Conservation (phyloP, 371 early-diverging fungal species). For the Mortierella sp. region DNA sequence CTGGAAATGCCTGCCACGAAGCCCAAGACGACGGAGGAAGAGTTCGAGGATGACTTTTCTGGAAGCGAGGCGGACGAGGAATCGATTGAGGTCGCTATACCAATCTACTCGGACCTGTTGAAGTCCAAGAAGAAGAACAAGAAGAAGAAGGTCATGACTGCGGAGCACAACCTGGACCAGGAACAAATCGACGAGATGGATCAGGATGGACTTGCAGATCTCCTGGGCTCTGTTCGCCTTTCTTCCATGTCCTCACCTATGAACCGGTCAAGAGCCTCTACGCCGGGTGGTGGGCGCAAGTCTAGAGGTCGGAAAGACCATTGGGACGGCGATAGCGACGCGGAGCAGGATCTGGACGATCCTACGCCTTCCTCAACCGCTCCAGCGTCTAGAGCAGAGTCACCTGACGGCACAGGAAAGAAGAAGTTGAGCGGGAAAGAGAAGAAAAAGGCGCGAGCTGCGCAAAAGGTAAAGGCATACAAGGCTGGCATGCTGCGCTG, state of each 20-base stretch:
- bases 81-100: constrained; percentile 22
- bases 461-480: constrained; percentile 40
- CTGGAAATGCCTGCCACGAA: constrained; percentile 18
- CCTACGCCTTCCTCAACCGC: constrained; percentile 38
- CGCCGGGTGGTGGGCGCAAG: constrained; percentile 25
- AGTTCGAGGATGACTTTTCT: constrained; percentile 6
- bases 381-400: constrained; percentile 61
- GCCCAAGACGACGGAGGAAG: constrained; percentile 39
- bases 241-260: constrained; percentile 26
- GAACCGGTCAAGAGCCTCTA: constrained; percentile 38
- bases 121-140: constrained; percentile 61
- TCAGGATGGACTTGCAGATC: constrained; percentile 46
- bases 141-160: constrained; percentile 59
- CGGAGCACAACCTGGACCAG: constrained; percentile 33
- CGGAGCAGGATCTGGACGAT: constrained; percentile 23
- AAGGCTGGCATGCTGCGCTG: background rate
- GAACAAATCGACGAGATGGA: constrained; percentile 56
- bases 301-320: constrained; percentile 22
- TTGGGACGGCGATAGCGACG: constrained; percentile 38
- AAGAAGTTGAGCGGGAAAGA: constrained; percentile 67
- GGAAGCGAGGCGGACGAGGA: constrained; percentile 26
- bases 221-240: constrained; percentile 44
- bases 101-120: constrained; percentile 27
- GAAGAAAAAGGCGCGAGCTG: constrained; percentile 59
- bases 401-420: constrained; percentile 60